phyloP scores from a whole-genome alignment of 1,284 basidiomycete genomes.

The Blastosporella zonata region DNA sequence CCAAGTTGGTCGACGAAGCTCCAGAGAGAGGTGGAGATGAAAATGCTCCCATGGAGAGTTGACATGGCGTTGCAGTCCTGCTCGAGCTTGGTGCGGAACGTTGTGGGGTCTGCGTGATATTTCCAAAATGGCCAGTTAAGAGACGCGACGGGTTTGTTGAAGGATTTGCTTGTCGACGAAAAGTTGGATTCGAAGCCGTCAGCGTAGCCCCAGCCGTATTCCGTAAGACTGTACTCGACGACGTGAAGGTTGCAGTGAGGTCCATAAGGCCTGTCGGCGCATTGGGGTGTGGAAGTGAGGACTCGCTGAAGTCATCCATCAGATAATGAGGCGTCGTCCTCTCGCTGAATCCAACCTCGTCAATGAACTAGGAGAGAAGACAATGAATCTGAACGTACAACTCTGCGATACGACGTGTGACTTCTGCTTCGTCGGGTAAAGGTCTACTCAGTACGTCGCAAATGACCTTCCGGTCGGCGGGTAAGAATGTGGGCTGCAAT shows the following conservation, averaged over 20 bases:
- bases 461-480: conserved; percentile 34
- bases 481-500: conserved; percentile 30
- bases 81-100: background rate
- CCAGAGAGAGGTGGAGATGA: too few relatives aligned
- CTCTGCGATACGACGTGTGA: conserved; percentile 39
- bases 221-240: conserved; percentile 5
- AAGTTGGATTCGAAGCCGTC: background rate
- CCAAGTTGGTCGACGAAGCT: background rate
- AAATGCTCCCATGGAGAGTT: too few relatives aligned
- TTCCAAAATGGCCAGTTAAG: background rate
- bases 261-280: background rate
- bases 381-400: conserved; percentile 34
- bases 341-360: conserved; percentile 9
- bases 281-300: background rate
- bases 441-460: conserved; percentile 38
- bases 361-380: background rate
- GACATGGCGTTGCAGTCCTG: background rate
- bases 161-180: background rate
- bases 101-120: background rate
- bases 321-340: conserved; percentile 9
- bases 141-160: background rate
- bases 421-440: conserved; percentile 38
- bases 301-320: background rate
- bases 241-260: conserved; percentile 7
- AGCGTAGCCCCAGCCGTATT: background rate